Percentiles rank a stretch among this genome's conserved stretches.
These are phyloP conservation scores for Lepiota subincarnata DNA, from an alignment of 768 basidiomycete species.

Conservation along the genomic window DNA sequence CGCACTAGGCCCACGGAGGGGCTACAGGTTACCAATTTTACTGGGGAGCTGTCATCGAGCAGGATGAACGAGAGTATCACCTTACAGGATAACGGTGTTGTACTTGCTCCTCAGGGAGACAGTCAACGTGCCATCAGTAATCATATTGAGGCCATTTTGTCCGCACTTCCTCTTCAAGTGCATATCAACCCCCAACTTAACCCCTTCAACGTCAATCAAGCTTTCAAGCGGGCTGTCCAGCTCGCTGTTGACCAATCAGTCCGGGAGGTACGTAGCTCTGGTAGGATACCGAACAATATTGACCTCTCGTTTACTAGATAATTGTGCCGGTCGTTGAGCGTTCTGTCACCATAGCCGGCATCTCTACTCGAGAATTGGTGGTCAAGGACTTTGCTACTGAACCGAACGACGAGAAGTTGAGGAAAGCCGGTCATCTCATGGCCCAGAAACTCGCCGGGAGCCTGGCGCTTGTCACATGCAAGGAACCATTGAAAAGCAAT, in stretches of 20 bases:
- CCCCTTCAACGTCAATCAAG: slow-evolving; percentile 69
- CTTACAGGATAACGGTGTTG: slow-evolving; percentile 3
- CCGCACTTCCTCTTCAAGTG: slow-evolving; percentile 65
- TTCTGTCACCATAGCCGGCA: slow-evolving; percentile 97
- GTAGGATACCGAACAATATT: neutral
- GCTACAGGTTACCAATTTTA: slow-evolving; percentile 59
- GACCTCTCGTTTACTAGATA: slow-evolving; percentile 46
- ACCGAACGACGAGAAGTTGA: slow-evolving; percentile 82
- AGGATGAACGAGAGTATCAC: neutral
- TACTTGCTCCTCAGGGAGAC: slow-evolving; percentile 44
- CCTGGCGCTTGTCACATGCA: slow-evolving; percentile 95
- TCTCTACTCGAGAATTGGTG: slow-evolving; percentile 93
- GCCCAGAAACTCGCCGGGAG: slow-evolving; percentile 96
- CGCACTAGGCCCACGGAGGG: slow-evolving; percentile 71
- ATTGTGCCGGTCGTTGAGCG: slow-evolving; percentile 97
- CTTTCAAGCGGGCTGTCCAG: slow-evolving; percentile 88
- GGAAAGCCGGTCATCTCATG: slow-evolving; percentile 92
- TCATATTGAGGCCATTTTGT: slow-evolving; percentile 80
- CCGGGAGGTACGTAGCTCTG: slow-evolving; percentile 63
- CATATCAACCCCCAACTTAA: slow-evolving; percentile 74
- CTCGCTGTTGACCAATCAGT: slow-evolving; percentile 91
- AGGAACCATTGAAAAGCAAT: slow-evolving; percentile 92
- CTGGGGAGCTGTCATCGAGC: slow-evolving; percentile 34
- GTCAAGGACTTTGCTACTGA: slow-evolving; percentile 96
- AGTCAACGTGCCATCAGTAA: slow-evolving; percentile 63